phyloP scores from a whole-genome alignment of 2,329 filamentous ascomycete species.

The Furcasterigmium furcatum region DNA sequence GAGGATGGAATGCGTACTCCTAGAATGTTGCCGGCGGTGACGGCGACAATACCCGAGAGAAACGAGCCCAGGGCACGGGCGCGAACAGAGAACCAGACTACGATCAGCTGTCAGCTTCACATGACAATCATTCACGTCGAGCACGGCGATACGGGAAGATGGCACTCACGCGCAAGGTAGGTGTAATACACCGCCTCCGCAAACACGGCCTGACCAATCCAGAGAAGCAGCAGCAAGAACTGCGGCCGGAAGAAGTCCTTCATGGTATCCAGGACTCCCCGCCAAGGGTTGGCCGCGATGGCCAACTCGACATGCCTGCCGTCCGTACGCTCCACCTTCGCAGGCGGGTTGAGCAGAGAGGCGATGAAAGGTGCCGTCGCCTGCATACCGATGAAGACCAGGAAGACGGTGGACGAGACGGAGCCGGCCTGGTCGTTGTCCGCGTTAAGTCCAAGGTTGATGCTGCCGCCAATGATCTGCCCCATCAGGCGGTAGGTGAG shows the following conservation, averaged over 20 bases:
- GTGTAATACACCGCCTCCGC: slow-evolving; percentile 72
- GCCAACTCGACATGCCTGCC: slow-evolving; percentile 57
- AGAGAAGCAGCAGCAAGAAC: slow-evolving; percentile 62
- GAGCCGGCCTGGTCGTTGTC: slow-evolving; percentile 55
- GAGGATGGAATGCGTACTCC: slow-evolving; percentile 44
- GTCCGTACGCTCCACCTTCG: slow-evolving; percentile 62
- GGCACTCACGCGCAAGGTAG: slow-evolving; percentile 51
- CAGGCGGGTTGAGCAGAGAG: slow-evolving; percentile 58
- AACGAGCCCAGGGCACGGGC: slow-evolving; percentile 69
- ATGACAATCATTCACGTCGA: not conserved
- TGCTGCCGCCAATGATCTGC: slow-evolving; percentile 68
- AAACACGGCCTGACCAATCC: slow-evolving; percentile 70
- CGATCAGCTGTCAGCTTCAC: slow-evolving; percentile 5
- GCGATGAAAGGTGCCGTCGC: slow-evolving; percentile 61
- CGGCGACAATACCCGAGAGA: slow-evolving; percentile 63
- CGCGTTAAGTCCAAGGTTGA: slow-evolving; percentile 66
- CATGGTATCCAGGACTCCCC: slow-evolving; percentile 57
- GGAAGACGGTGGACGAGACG: slow-evolving; percentile 66
- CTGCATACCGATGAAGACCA: slow-evolving; percentile 70
- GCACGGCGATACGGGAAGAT: no score
- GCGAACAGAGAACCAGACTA: slow-evolving; percentile 67
- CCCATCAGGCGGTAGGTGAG: slow-evolving; percentile 55
- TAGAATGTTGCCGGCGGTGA: slow-evolving; percentile 62
- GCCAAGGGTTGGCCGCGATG: slow-evolving; percentile 52
- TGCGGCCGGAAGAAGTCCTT: slow-evolving; percentile 57